These are phyloP conservation scores for Gossypium sturtianum DNA, from an alignment of 345 rosid species.

Conservation along the genomic window DNA sequence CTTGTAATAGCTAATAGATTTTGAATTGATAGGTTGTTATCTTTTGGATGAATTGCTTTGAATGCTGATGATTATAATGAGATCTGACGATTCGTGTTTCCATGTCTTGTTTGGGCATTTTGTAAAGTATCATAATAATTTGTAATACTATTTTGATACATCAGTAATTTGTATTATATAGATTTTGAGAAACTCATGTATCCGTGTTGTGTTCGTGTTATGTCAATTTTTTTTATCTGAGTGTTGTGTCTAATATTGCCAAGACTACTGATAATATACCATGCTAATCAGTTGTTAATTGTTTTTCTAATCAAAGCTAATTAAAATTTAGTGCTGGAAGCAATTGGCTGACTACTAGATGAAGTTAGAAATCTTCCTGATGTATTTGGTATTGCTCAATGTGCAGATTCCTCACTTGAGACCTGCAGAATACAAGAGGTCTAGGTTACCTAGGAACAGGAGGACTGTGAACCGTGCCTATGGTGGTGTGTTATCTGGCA, in stretches of 20 bases:
- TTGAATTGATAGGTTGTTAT: neutral
- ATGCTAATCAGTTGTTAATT: neutral
- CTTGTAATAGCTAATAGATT: neutral
- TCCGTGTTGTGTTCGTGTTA: neutral
- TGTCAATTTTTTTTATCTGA: neutral
- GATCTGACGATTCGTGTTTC: neutral
- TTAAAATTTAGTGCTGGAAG: neutral
- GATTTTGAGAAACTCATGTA: neutral
- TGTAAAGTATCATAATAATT: too few relatives aligned
- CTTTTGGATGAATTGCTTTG: neutral
- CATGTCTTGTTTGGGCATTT: too few relatives aligned
- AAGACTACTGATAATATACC: neutral
- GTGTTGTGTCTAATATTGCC: neutral
- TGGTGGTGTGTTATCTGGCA: slow-evolving; percentile 73
- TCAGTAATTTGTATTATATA: too few relatives aligned
- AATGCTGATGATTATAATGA: neutral
- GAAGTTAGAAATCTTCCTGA: neutral
- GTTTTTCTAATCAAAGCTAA: neutral
- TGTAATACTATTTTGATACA: too few relatives aligned
- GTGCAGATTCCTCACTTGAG: slow-evolving; percentile 80
- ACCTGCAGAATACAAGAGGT: slow-evolving; percentile 84
- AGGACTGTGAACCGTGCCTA: slow-evolving; percentile 86
- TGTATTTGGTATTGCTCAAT: neutral
- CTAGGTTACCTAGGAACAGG: slow-evolving; percentile 61
- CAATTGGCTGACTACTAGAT: neutral